Evolutionary conservation across 805 yeast species (phyloP).

Genomic region (Nakazawaea anatomiae): DNA sequence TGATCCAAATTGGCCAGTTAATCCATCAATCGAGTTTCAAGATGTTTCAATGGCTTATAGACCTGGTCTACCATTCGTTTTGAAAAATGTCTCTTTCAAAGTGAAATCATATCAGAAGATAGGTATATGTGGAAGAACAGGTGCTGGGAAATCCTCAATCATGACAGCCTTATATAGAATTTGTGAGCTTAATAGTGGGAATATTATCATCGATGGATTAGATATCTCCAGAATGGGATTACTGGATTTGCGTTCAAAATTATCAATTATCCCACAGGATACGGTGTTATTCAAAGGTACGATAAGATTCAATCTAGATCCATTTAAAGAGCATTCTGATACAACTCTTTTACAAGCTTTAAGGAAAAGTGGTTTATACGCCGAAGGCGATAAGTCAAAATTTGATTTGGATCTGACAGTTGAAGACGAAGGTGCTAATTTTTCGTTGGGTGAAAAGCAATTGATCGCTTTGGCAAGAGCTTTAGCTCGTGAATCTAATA

Average conservation of each 20-base stretch:
- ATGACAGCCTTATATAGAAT: conserved; percentile 67
- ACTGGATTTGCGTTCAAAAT: conserved; percentile 46
- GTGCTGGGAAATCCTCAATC: conserved; percentile 66
- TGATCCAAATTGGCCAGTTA: conserved; percentile 56
- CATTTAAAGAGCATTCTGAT: conserved; percentile 47
- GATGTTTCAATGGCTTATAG: conserved; percentile 58
- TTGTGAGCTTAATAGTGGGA: conserved; percentile 43
- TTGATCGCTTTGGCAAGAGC: conserved; percentile 67
- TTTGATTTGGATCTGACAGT: conserved; percentile 57
- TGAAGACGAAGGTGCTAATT: conserved; percentile 65
- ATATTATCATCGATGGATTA: conserved; percentile 50
- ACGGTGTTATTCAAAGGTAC: conserved; percentile 61
- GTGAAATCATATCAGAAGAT: no score
- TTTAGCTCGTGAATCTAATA: conserved; percentile 53
- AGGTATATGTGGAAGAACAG: conserved; percentile 46
- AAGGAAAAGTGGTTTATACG: conserved; percentile 46
- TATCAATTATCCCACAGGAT: conserved; percentile 69
- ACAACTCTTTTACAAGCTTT: conserved; percentile 53
- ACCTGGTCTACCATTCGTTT: conserved; percentile 56
- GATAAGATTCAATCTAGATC: conserved; percentile 56
- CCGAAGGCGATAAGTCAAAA: conserved; percentile 34
- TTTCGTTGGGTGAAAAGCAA: conserved; percentile 70
- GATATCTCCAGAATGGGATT: conserved; percentile 49
- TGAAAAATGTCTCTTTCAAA: conserved; percentile 44
- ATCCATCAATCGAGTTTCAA: conserved; percentile 51